A percentile compares a stretch with the other conserved stretches of the same genome.
Evolutionary conservation across 2,329 filamentous ascomycete genomes (phyloP).

Genomic region (Hypoxylon sp.): DNA sequence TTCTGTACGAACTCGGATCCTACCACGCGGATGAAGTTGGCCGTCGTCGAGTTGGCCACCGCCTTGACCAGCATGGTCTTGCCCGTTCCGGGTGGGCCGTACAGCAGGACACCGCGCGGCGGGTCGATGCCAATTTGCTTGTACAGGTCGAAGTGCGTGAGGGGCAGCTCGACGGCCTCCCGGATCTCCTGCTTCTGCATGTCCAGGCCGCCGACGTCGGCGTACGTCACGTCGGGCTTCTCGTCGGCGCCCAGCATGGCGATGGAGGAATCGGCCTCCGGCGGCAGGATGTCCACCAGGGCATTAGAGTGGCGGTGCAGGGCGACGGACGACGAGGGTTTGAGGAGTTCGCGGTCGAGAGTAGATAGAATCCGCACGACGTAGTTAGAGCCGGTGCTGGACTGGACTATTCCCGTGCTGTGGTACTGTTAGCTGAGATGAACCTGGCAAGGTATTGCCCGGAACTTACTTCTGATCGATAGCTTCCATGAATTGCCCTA

Average conservation of each 20-base stretch:
- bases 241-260: constrained; percentile 97
- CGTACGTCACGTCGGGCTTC: constrained; percentile 98
- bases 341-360: constrained; percentile 96
- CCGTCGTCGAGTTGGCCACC: constrained; percentile 97
- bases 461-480: constrained; percentile 93
- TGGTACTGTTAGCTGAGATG: constrained; percentile 14
- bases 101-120: constrained; percentile 93
- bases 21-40: constrained; percentile 97
- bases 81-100: constrained; percentile 91
- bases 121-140: constrained; percentile 99
- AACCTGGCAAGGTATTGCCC: constrained; percentile 23
- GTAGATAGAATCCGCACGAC: constrained; percentile 98
- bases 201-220: constrained; percentile 95
- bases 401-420: constrained; percentile 99
- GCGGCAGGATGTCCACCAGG: constrained; percentile 97
- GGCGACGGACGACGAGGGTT: constrained; percentile 96
- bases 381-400: constrained; percentile 98
- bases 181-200: constrained; percentile 99
- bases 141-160: constrained; percentile 98
- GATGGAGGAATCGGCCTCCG: constrained; percentile 97
- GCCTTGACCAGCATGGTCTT: constrained; percentile 96
- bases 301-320: constrained; percentile 98
- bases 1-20: constrained; percentile 99
- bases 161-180: constrained; percentile 94
- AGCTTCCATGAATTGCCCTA: constrained; percentile 99